Evolutionary conservation across 148 eudicot genomes (phyloP).

Genomic region (Chenopodium album): DNA sequence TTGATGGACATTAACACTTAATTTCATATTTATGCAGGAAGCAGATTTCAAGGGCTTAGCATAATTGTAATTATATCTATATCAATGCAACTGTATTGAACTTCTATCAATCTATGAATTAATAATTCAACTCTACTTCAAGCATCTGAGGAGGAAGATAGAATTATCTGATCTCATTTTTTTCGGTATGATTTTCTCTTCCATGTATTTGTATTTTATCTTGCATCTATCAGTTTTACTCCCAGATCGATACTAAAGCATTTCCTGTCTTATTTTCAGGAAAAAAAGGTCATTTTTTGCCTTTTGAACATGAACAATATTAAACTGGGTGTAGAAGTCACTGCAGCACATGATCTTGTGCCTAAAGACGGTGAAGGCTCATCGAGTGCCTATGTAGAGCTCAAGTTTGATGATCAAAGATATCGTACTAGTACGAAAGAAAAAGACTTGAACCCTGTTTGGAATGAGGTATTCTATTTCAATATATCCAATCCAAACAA

Average conservation of each 20-base stretch:
- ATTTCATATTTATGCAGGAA: not conserved
- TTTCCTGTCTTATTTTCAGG: slow-evolving; percentile 3
- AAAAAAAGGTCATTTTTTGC: not conserved
- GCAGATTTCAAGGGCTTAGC: not conserved
- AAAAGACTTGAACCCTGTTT: slow-evolving; percentile 69
- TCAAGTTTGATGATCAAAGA: slow-evolving; percentile 65
- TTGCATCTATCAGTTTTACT: not conserved
- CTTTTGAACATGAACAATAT: slow-evolving; percentile 48
- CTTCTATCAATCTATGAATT: not conserved
- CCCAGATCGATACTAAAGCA: not conserved
- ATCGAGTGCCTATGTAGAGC: slow-evolving; percentile 72
- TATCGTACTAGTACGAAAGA: slow-evolving; percentile 68
- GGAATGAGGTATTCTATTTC: slow-evolving; percentile 87
- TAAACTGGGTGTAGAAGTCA: slow-evolving; percentile 88
- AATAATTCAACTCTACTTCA: not conserved
- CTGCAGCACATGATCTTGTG: slow-evolving; percentile 67
- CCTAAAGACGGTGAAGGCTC: slow-evolving; percentile 78
- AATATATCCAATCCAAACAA: slow-evolving; percentile 58
- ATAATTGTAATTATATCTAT: not conserved
- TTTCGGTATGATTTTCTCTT: slow-evolving; percentile 1
- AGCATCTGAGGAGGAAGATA: not conserved
- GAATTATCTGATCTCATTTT: not conserved
- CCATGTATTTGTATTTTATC: not conserved
- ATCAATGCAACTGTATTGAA: not conserved
- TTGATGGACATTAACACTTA: not conserved